Evolutionary conservation across 176 grass and related monocot genomes (phyloP).

Genomic region (Calamus simplicifolius): DNA sequence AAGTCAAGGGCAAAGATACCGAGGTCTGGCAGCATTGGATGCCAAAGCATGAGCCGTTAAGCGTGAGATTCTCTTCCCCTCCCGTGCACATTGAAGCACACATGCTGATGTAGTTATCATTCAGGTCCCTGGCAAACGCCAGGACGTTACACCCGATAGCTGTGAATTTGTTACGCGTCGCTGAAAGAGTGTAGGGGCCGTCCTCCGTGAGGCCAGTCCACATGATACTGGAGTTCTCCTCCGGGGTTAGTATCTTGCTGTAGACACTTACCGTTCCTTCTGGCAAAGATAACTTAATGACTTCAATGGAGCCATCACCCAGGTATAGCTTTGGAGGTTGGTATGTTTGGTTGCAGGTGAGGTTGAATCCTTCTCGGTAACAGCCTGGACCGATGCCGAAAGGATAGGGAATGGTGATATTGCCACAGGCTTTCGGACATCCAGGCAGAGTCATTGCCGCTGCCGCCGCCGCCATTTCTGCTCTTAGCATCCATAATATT

Average conservation of each 20-base stretch:
- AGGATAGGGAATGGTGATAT: slow-evolving; percentile 30
- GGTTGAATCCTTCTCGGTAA: slow-evolving; percentile 17
- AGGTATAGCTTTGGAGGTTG: slow-evolving; percentile 29
- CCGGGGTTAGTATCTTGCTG: not conserved
- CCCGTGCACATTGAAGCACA: slow-evolving; percentile 17
- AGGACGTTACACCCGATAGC: slow-evolving; percentile 9
- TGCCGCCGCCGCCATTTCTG: too few relatives aligned
- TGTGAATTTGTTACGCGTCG: slow-evolving; percentile 16
- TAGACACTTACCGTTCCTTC: slow-evolving; percentile 4
- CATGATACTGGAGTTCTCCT: not conserved
- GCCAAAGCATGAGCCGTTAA: slow-evolving; percentile 17
- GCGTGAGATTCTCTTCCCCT: not conserved
- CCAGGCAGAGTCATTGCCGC: too few relatives aligned
- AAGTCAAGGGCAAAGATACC: not conserved
- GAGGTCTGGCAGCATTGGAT: slow-evolving; percentile 17
- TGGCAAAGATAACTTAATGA: slow-evolving; percentile 14
- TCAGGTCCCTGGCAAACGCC: not conserved
- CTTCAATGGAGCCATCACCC: slow-evolving; percentile 12
- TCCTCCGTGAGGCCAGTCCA: not conserved
- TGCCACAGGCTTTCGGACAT: slow-evolving; percentile 14
- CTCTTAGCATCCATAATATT: too few relatives aligned
- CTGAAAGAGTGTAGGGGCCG: not conserved
- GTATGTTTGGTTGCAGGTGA: slow-evolving; percentile 22
- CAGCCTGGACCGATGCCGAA: slow-evolving; percentile 36
- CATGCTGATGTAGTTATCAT: not conserved